Percentiles rank a stretch among this genome's conserved stretches.
These are phyloP conservation scores for Isochrysis galbana DNA, from an alignment of 78 protist species.

Conservation along the genomic window DNA sequence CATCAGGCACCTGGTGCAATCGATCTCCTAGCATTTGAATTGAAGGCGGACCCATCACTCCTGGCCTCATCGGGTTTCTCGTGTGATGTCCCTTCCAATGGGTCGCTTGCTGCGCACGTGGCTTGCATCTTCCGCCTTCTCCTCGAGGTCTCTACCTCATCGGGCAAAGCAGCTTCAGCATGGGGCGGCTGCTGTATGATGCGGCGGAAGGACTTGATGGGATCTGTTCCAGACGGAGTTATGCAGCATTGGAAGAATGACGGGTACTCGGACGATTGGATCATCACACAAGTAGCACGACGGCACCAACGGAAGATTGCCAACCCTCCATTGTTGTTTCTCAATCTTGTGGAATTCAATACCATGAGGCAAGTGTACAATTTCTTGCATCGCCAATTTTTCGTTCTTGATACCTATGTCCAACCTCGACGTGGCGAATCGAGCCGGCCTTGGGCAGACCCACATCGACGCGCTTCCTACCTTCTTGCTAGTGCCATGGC, in stretches of 20 bases:
- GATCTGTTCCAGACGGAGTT: not conserved
- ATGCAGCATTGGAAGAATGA: not conserved
- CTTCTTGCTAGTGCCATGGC: too few species aligned
- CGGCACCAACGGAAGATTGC: not conserved
- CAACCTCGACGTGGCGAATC: too few species aligned
- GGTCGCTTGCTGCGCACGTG: not conserved
- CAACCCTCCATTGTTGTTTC: not conserved
- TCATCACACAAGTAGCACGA: not conserved
- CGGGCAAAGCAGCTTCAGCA: not conserved
- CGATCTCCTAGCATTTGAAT: not conserved
- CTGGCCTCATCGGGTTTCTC: not conserved
- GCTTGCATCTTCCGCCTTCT: not conserved
- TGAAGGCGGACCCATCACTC: not conserved
- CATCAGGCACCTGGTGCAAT: too few species aligned
- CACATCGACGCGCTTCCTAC: too few species aligned
- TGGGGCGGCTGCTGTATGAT: not conserved
- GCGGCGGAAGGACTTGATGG: not conserved
- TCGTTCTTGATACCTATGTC: not conserved
- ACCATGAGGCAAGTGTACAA: not conserved
- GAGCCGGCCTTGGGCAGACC: too few species aligned
- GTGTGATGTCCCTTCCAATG: not conserved
- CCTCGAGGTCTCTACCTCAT: not conserved
- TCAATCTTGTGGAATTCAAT: not conserved
- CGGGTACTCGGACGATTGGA: not conserved
- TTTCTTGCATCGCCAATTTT: not conserved